A percentile compares a stretch with the other conserved stretches of the same genome.
phyloP scores from a whole-genome alignment of 345 rosid species.

The Salix brachista region DNA sequence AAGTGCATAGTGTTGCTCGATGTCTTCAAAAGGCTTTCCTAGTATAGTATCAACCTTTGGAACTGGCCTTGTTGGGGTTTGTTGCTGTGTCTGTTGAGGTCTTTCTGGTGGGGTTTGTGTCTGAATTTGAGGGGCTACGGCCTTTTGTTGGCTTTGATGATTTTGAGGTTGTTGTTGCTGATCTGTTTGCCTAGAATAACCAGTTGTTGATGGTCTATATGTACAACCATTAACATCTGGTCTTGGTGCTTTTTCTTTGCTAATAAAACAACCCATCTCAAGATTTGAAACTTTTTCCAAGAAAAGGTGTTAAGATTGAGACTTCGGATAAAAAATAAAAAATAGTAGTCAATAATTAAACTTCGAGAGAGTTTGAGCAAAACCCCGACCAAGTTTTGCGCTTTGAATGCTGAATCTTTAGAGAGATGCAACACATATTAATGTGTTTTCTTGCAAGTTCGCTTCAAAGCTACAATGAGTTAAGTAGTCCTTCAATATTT shows the following conservation, averaged over 20 bases:
- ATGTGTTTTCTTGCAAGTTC: neutral
- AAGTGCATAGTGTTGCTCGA: constrained; percentile 45
- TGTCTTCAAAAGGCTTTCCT: constrained; percentile 69
- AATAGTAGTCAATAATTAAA: neutral
- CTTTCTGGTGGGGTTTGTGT: constrained; percentile 10
- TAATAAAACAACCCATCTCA: constrained; percentile 58
- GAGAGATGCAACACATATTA: neutral
- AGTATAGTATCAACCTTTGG: constrained; percentile 44
- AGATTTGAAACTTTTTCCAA: neutral
- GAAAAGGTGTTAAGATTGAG: neutral
- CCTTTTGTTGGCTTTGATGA: constrained; percentile 31
- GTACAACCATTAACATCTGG: constrained; percentile 23
- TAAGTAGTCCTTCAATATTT: neutral
- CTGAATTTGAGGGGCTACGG: constrained; percentile 15
- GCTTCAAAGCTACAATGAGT: neutral
- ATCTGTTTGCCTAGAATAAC: constrained; percentile 17
- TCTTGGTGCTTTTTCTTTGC: constrained; percentile 38
- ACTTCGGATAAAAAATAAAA: neutral
- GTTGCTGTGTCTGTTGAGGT: constrained; percentile 10
- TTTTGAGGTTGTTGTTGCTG: constrained; percentile 19
- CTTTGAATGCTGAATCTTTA: neutral
- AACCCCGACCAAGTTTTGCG: neutral
- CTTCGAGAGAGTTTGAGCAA: neutral
- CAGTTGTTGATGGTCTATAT: constrained; percentile 19
- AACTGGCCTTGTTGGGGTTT: constrained; percentile 10